These are phyloP conservation scores for Cyberlindnera mrakii DNA, from an alignment of 805 yeast genomes.

Conservation along the genomic window DNA sequence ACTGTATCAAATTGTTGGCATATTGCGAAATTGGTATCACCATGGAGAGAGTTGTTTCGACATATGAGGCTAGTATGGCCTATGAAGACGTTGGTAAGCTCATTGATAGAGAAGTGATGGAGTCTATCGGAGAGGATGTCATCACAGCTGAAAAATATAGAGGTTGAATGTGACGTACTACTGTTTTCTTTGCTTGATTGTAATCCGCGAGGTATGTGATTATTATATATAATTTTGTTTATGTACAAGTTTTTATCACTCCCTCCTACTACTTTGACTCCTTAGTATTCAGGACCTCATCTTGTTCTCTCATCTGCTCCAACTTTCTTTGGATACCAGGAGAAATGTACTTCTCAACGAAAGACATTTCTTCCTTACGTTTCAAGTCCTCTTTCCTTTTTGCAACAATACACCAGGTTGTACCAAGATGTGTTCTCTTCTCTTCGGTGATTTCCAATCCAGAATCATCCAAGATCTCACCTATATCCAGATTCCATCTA, in stretches of 20 bases:
- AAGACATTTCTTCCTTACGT: slow-evolving; percentile 40
- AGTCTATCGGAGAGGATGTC: slow-evolving; percentile 65
- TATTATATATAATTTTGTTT: slow-evolving; percentile 4
- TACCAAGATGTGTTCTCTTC: slow-evolving; percentile 80
- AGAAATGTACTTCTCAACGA: slow-evolving; percentile 43
- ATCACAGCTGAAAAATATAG: slow-evolving; percentile 70
- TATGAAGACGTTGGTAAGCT: slow-evolving; percentile 65
- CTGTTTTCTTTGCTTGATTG: too few relatives aligned
- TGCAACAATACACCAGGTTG: slow-evolving; percentile 82
- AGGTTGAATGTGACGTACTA: slow-evolving; percentile 32
- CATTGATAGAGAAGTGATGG: slow-evolving; percentile 69
- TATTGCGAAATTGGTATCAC: slow-evolving; percentile 82
- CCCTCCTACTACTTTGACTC: background rate
- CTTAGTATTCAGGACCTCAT: background rate
- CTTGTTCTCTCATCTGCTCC: slow-evolving; percentile 14
- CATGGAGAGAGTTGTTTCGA: slow-evolving; percentile 69
- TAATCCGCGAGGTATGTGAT: background rate
- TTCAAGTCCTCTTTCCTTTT: slow-evolving; percentile 65
- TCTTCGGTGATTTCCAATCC: slow-evolving; percentile 81
- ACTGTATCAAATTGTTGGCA: slow-evolving; percentile 78
- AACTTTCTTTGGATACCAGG: slow-evolving; percentile 28
- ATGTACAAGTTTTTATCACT: background rate
- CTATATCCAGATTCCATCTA: slow-evolving; percentile 94
- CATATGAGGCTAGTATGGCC: slow-evolving; percentile 86
- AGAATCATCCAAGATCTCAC: slow-evolving; percentile 74